These are phyloP conservation scores for Somion occarium DNA, from an alignment of 1,284 basidiomycete species.

Conservation along the genomic window DNA sequence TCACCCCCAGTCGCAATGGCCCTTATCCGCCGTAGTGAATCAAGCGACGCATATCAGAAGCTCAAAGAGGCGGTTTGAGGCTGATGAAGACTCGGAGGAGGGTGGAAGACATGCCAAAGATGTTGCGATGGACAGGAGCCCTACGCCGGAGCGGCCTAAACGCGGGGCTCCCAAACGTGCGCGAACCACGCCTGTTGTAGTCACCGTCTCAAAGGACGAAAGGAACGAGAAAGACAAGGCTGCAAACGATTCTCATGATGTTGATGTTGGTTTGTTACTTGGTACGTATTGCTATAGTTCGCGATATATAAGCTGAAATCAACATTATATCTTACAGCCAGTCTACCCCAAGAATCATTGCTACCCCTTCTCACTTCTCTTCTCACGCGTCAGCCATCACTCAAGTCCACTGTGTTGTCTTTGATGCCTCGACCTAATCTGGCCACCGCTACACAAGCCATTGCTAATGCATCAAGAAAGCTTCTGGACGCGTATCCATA, in stretches of 20 bases:
- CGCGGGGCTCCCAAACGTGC: conserved; percentile 63
- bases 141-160: conserved; percentile 71
- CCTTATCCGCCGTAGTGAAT: conserved; percentile 12
- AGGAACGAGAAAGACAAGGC: conserved; percentile 42
- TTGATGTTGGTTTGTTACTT: conserved; percentile 75
- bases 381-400: conserved; percentile 55
- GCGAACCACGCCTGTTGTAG: conserved; percentile 36
- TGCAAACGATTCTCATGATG: conserved; percentile 43
- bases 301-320: conserved; percentile 2
- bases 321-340: conserved; percentile 39
- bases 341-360: conserved; percentile 66
- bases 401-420: conserved; percentile 64
- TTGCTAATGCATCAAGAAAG: conserved; percentile 63
- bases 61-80: conserved; percentile 61
- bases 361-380: conserved; percentile 67
- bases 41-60: conserved; percentile 35
- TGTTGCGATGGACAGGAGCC: conserved; percentile 75
- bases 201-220: conserved; percentile 18
- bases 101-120: conserved; percentile 38
- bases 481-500: conserved; percentile 78
- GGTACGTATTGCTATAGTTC: conserved; percentile 41
- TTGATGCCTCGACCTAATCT: conserved; percentile 76
- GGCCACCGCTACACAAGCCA: conserved; percentile 64
- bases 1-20: conserved; percentile 20
- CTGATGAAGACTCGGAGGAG: conserved; percentile 47